phyloP scores from a whole-genome alignment of 108 stramenopile species.

The Chaetoceros tenuissimus region DNA sequence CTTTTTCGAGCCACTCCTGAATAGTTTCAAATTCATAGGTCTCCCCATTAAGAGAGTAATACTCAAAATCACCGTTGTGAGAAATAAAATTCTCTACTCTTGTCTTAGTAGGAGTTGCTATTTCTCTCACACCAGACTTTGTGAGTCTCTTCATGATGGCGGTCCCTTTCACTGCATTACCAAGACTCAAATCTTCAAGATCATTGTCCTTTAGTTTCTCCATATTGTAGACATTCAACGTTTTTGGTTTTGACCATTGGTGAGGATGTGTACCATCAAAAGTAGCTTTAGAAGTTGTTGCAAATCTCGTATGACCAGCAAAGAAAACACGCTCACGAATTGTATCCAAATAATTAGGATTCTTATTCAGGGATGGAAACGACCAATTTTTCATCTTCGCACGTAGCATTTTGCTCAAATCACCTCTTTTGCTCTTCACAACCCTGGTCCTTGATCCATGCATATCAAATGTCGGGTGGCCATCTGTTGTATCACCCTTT shows the following conservation, averaged over 20 bases:
- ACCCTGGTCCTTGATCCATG: constrained; percentile 55
- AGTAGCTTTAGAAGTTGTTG: constrained; percentile 56
- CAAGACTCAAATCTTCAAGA: not conserved
- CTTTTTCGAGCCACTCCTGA: constrained; percentile 55
- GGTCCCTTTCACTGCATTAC: not conserved
- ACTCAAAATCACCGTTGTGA: constrained; percentile 88
- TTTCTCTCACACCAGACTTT: not conserved
- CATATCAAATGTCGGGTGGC: constrained; percentile 7
- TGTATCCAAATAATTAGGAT: not conserved
- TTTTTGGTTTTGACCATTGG: constrained; percentile 40
- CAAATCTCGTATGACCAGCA: constrained; percentile 74
- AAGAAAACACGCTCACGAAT: constrained; percentile 10
- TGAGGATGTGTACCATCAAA: constrained; percentile 80
- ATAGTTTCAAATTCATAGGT: constrained; percentile 55
- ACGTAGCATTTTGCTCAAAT: constrained; percentile 44
- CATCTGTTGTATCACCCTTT: not conserved
- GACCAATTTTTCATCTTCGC: constrained; percentile 23
- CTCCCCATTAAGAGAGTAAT: constrained; percentile 50
- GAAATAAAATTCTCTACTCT: constrained; percentile 62
- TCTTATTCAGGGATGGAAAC: not conserved
- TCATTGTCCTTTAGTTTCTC: not conserved
- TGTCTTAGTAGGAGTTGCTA: not conserved
- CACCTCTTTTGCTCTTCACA: constrained; percentile 72
- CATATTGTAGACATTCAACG: constrained; percentile 17
- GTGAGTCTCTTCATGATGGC: not conserved